Conservation (phyloP, 1,284 basidiomycete genomes). For the Leccinum holopus region DNA sequence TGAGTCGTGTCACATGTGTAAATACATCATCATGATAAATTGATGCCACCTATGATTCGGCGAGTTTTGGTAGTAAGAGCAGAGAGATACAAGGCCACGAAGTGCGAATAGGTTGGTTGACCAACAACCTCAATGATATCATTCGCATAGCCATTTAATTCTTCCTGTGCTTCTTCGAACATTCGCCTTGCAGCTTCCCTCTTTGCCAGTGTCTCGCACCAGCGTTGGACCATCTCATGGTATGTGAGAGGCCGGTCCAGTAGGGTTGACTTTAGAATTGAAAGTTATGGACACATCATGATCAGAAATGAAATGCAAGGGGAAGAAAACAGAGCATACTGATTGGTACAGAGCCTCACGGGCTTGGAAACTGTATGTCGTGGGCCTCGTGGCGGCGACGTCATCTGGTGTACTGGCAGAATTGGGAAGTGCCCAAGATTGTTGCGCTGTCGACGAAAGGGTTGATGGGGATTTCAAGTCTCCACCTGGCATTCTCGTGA, state of each 20-base stretch:
- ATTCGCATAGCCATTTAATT: neutral
- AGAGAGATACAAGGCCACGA: neutral
- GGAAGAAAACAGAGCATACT: neutral
- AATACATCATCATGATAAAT: neutral
- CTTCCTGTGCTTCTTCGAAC: neutral
- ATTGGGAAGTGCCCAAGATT: neutral
- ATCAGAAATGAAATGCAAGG: neutral
- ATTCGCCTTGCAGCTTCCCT: neutral
- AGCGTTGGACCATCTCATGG: neutral
- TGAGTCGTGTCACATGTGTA: too few species aligned
- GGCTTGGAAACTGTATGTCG: too few species aligned
- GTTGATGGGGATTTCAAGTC: neutral
- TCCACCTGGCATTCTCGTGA: neutral
- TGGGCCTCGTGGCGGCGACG: neutral
- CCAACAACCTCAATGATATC: neutral
- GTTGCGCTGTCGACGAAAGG: neutral
- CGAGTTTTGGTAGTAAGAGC: neutral
- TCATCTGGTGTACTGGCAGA: neutral
- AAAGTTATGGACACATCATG: neutral
- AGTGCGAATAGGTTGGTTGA: neutral
- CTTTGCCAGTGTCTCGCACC: neutral
- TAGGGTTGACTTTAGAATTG: neutral
- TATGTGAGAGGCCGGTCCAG: neutral
- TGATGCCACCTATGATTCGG: neutral
- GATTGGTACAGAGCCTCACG: neutral